A percentile compares a stretch with the other conserved stretches of the same genome.
Evolutionary conservation across 345 rosid genomes (phyloP).

Genomic region (Camelina hispida): DNA sequence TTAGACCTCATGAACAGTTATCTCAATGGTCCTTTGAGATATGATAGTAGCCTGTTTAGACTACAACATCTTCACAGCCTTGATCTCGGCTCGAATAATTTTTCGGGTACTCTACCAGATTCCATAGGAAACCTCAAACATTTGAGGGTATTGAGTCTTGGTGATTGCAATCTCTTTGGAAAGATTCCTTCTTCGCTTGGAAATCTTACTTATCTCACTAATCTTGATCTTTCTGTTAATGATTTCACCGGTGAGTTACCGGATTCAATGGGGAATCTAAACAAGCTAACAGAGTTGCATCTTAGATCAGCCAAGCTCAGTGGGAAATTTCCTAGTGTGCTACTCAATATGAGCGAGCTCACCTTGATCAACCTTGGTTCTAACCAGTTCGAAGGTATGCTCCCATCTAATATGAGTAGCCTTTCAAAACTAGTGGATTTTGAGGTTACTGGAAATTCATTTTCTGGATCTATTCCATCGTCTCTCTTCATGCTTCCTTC

Average conservation of each 20-base stretch:
- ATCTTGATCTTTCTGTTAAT: conserved; percentile 41
- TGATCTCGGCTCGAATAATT: conserved; percentile 5
- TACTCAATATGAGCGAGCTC: conserved; percentile 34
- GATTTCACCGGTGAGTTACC: conserved; percentile 43
- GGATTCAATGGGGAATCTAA: neutral
- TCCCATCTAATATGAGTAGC: conserved; percentile 36
- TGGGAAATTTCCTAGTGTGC: conserved; percentile 15
- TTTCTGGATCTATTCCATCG: conserved; percentile 16
- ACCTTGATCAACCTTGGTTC: neutral
- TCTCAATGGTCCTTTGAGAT: conserved; percentile 25
- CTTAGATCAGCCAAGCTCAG: neutral
- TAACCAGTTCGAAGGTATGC: conserved; percentile 30
- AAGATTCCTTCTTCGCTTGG: conserved; percentile 37
- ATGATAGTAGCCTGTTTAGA: conserved; percentile 18
- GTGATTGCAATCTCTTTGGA: conserved; percentile 27
- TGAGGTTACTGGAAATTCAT: neutral
- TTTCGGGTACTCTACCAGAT: conserved; percentile 38
- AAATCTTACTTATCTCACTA: conserved; percentile 39
- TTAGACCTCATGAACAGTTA: conserved; percentile 1
- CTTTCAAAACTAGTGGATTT: conserved; percentile 12
- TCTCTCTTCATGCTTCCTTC: conserved; percentile 36
- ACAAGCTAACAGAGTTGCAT: neutral
- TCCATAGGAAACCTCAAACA: conserved; percentile 31
- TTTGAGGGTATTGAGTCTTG: conserved; percentile 11
- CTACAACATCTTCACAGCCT: conserved; percentile 12